Conservation (phyloP, 164 flowering plant species). For the Berberis vulgaris region DNA sequence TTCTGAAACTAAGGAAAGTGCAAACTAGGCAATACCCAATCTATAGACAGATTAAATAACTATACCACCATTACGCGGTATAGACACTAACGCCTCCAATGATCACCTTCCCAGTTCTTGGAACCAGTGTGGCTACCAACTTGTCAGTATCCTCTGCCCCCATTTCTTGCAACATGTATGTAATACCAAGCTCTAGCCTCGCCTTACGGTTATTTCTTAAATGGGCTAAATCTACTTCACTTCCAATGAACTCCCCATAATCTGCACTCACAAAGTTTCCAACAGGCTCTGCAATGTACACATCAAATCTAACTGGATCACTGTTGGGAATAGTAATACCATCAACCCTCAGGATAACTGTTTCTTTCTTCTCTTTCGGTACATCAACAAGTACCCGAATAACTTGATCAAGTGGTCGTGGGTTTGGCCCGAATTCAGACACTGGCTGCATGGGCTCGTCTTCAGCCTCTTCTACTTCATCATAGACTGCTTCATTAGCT, state of each 20-base stretch:
- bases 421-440: slow-evolving; percentile 6
- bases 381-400: slow-evolving; percentile 2
- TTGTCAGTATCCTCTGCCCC: background rate
- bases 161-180: background rate
- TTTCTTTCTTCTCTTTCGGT: background rate
- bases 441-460: background rate
- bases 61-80: too few relatives aligned
- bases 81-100: background rate
- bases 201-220: background rate
- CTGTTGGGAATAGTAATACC: slow-evolving; percentile 5
- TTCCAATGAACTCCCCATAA: slow-evolving; percentile 9
- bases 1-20: too few relatives aligned
- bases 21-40: too few relatives aligned
- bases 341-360: slow-evolving; percentile 1
- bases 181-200: background rate
- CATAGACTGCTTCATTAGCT: background rate
- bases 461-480: background rate
- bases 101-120: background rate
- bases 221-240: slow-evolving; percentile 3
- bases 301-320: slow-evolving; percentile 6
- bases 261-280: slow-evolving; percentile 1
- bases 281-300: slow-evolving; percentile 7
- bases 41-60: too few relatives aligned
- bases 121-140: background rate
- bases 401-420: background rate